Conservation (phyloP, 1,284 basidiomycete genomes). For the Trametes pubescens region DNA sequence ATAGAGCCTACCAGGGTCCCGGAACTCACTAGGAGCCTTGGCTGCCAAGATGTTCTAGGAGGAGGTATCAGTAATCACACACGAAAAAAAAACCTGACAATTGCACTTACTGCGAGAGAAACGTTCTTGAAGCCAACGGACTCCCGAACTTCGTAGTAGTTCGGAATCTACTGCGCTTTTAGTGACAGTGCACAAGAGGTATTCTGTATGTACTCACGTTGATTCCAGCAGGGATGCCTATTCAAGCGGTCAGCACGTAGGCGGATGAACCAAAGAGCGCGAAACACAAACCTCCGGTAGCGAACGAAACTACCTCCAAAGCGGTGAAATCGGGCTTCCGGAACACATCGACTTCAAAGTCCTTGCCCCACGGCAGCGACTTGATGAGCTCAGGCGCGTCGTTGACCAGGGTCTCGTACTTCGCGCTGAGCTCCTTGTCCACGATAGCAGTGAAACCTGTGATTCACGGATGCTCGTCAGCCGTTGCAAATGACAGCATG, state of each 20-base stretch:
- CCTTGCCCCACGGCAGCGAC: constrained; percentile 82
- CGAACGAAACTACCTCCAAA: constrained; percentile 80
- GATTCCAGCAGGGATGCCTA: constrained; percentile 87
- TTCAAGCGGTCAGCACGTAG: background rate
- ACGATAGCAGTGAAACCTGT: constrained; percentile 88
- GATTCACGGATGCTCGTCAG: background rate
- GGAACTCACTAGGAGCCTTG: constrained; percentile 74
- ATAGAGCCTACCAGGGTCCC: background rate
- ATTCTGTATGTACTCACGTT: constrained; percentile 57
- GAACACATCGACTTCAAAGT: constrained; percentile 86
- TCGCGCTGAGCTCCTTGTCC: constrained; percentile 81
- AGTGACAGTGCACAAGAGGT: background rate
- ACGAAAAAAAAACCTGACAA: no score
- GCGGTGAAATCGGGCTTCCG: constrained; percentile 89
- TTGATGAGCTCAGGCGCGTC: constrained; percentile 81
- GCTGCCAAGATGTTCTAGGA: constrained; percentile 83
- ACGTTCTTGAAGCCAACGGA: constrained; percentile 86
- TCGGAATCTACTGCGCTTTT: constrained; percentile 46
- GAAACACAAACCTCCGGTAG: constrained; percentile 71
- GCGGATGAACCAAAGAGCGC: background rate
- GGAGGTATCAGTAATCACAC: no score
- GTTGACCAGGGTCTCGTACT: constrained; percentile 81
- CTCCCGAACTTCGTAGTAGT: constrained; percentile 85
- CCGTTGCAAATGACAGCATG: background rate
- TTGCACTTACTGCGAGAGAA: constrained; percentile 65